Evolutionary conservation across 768 basidiomycete species (phyloP).

Genomic region (Mrakia blollopis): DNA sequence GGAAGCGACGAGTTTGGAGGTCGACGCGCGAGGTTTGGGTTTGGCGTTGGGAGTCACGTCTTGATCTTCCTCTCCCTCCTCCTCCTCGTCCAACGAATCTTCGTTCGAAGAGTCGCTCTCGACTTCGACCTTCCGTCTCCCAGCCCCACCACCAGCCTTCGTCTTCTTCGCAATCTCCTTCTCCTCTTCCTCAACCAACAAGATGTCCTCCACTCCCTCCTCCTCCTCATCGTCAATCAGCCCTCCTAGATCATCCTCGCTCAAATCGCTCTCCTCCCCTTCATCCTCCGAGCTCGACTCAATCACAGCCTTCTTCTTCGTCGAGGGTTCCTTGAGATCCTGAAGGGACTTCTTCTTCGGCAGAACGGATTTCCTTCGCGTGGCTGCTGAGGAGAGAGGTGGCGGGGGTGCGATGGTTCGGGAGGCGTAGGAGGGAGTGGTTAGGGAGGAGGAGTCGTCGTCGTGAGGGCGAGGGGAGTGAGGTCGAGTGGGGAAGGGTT

Average conservation of each 20-base stretch:
- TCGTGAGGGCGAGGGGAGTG: not conserved
- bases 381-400: not conserved
- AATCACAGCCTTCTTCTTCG: not conserved
- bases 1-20: not conserved
- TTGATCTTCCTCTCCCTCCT: not conserved
- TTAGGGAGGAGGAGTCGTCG: not conserved
- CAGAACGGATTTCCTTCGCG: conserved; percentile 19
- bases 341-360: conserved; percentile 21
- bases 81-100: no score
- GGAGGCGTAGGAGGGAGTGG: conserved; percentile 5
- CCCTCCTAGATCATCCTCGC: not conserved
- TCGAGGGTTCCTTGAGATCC: not conserved
- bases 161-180: not conserved
- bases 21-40: not conserved
- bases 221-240: not conserved
- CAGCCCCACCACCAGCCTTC: not conserved
- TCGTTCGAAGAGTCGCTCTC: not conserved
- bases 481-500: not conserved
- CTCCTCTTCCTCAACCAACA: not conserved
- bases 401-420: not conserved
- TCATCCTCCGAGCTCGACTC: not conserved
- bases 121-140: no score
- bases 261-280: not conserved
- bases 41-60: not conserved
- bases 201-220: not conserved